Evolutionary conservation across 495 filamentous ascomycete species (phyloP).

Genomic region (Podospora sp.): DNA sequence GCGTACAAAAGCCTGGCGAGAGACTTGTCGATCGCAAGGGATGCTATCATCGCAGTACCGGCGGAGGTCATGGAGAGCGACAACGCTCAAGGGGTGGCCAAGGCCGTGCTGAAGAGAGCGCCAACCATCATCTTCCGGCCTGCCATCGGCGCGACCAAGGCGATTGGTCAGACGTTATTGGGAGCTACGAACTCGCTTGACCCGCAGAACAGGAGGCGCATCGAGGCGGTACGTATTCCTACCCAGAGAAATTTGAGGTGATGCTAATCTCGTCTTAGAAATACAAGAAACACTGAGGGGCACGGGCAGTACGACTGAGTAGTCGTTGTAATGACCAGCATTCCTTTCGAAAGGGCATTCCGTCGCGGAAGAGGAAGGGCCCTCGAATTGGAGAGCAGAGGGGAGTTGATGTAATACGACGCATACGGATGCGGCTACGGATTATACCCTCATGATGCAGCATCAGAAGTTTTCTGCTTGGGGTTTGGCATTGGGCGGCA

Average conservation of each 20-base stretch:
- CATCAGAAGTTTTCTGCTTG: not conserved
- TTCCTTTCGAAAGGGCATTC: too few relatives aligned
- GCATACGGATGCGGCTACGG: not conserved
- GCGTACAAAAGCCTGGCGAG: slow-evolving; percentile 81
- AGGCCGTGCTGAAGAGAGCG: slow-evolving; percentile 76
- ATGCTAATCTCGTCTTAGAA: slow-evolving; percentile 25
- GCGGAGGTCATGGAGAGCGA: slow-evolving; percentile 86
- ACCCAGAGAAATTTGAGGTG: not conserved
- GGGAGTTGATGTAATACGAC: not conserved
- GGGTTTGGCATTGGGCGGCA: not conserved
- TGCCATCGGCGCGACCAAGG: slow-evolving; percentile 86
- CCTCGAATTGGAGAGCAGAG: not conserved
- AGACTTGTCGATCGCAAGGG: slow-evolving; percentile 78
- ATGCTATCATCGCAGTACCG: slow-evolving; percentile 94
- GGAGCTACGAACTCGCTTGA: slow-evolving; percentile 95
- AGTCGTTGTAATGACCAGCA: too few relatives aligned
- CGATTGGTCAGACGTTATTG: slow-evolving; percentile 83
- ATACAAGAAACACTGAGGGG: slow-evolving; percentile 30
- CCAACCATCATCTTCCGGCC: slow-evolving; percentile 91
- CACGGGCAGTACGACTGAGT: not conserved
- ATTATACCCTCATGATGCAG: slow-evolving; percentile 16
- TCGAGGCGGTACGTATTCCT: slow-evolving; percentile 76
- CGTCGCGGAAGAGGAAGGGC: too few relatives aligned
- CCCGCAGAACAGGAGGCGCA: slow-evolving; percentile 74
- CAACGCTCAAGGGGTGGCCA: slow-evolving; percentile 78